Evolutionary conservation across 2,329 filamentous ascomycete species (phyloP).

Genomic region (Aspergillaceae sp.): DNA sequence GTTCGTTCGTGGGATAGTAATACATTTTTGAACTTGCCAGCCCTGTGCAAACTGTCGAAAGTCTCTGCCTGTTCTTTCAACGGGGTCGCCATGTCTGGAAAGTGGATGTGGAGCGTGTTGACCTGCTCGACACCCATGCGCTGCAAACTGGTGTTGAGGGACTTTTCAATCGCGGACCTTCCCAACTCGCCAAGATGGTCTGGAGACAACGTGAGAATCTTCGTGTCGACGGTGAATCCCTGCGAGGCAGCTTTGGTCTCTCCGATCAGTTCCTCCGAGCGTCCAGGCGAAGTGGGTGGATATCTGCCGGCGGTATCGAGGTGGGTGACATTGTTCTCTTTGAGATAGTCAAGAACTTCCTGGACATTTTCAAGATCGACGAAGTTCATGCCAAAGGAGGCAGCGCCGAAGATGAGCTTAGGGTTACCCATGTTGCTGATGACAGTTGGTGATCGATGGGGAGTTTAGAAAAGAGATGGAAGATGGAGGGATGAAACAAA

Average conservation of each 20-base stretch:
- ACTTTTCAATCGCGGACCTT: constrained; percentile 17
- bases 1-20: constrained; percentile 1
- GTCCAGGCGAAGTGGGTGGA: not conserved
- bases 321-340: not conserved
- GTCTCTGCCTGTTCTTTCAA: constrained; percentile 29
- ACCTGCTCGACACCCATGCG: constrained; percentile 19
- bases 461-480: not conserved
- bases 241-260: constrained; percentile 10
- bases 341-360: not conserved
- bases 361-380: not conserved
- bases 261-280: not conserved
- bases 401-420: not conserved
- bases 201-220: constrained; percentile 19
- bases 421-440: not conserved
- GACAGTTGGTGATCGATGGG: constrained; percentile 4
- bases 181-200: constrained; percentile 16
- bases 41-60: constrained; percentile 23
- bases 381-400: not conserved
- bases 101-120: constrained; percentile 32
- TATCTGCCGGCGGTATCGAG: constrained; percentile 1
- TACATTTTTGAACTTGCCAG: constrained; percentile 23
- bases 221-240: constrained; percentile 27
- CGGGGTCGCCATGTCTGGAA: constrained; percentile 25
- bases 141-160: constrained; percentile 20
- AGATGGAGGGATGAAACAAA: not conserved